Evolutionary conservation across 495 filamentous ascomycete genomes (phyloP), one percentile per base, ranked within the genome.

Genomic region (Evansstolkia leycettana): DNA sequence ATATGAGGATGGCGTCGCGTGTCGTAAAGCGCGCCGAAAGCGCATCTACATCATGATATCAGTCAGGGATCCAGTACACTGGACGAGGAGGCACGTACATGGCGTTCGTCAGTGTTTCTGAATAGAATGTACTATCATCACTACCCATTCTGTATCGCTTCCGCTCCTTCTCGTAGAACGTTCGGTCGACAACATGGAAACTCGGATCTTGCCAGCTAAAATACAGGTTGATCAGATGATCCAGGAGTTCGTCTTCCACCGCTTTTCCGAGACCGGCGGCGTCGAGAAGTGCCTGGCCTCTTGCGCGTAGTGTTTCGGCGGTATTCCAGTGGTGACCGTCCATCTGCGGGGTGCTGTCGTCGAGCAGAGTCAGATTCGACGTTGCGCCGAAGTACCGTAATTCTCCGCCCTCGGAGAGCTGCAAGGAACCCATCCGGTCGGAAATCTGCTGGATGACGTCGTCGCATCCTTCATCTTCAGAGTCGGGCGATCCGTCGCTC

Each of bases 191-290:
- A 0, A 57, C 50, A 19, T 52, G 48, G 15, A 61, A 40, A 8
- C 31, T 36, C 0, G 59, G 55, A 33, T 59, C 45, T 14, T 64
- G 40, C 59, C 59, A 64, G 11, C 42, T 41, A 30, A 64, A 61
- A 28, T 51, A 64, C 0, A 60, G 45, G 23, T 53, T 43, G 17
- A 43, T 39, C 15, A 64, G 39, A 37, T 58, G 57, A 1, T 49
- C 40, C 28, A 58, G 52, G 12, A 58, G 17, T 5, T 31, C 47
- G 10, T 13, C 15, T 11, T 41, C 39, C 5, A 53, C 42, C 12
- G 37, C 19, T 28, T 46, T 37, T 10, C 46, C 36, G 7, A 54
- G 10, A 1, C 43, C 43, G 8, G 39, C 19, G 4, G 25, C 34
- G 1, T 46, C 31, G 5, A 58, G 23, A 13, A 39, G 33, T 11